Evolutionary conservation across 352 stramenopile genomes (phyloP).

Genomic region (Elongisporangium anandrum): DNA sequence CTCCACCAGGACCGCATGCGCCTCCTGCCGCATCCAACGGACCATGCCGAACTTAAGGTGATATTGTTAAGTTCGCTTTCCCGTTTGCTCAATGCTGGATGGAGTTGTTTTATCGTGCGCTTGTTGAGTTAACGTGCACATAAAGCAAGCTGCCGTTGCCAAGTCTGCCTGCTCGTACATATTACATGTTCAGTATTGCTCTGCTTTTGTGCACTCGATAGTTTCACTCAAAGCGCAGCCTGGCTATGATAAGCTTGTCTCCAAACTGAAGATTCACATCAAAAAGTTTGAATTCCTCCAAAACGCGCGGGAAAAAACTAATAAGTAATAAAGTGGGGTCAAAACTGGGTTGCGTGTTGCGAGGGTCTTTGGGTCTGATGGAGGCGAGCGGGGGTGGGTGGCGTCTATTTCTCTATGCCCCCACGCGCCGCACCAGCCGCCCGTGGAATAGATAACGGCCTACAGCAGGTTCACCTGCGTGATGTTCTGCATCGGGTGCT

Average conservation of each 20-base stretch:
- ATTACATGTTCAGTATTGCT: no score
- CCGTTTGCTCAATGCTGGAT: neutral
- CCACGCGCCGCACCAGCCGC: neutral
- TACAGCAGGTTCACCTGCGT: conserved; percentile 78
- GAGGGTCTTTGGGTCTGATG: neutral
- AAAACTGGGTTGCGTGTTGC: conserved; percentile 3
- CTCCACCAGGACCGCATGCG: neutral
- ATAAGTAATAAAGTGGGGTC: neutral
- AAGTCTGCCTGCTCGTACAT: neutral
- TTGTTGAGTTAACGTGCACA: neutral
- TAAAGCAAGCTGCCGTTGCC: neutral
- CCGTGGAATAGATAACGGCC: conserved; percentile 22
- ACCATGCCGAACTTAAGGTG: neutral
- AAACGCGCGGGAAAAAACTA: neutral
- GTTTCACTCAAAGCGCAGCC: neutral
- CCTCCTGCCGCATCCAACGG: neutral
- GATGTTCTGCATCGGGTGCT: conserved; percentile 75
- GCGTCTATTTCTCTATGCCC: conserved; percentile 8
- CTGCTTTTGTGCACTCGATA: neutral
- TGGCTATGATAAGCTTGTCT: neutral
- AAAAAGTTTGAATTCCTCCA: neutral
- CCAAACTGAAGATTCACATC: neutral
- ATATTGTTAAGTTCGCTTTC: neutral
- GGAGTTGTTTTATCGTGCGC: neutral
- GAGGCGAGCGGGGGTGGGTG: neutral